Base-by-base conservation (phyloP, 2,329 filamentous ascomycete species). In the Tolypocladium capitatum region DNA sequence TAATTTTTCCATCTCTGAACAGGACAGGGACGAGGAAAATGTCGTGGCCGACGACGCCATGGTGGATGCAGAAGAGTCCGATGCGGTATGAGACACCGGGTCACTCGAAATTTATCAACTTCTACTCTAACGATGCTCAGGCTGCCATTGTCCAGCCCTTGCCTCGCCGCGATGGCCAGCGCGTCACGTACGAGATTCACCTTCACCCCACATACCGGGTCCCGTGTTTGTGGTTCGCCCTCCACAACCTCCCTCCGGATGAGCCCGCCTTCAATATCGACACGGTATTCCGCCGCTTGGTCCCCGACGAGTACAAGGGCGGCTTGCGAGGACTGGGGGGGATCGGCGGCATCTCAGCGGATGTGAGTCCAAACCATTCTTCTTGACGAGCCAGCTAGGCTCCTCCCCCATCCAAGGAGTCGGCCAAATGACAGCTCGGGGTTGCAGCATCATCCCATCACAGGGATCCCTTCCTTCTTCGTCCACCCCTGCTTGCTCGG, bases 401-500 rank as follows among this genome's bases (percentile, higher is more conserved):
- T 28, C 58, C 57, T 31, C 18, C 27, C 20, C 14, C 41, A 45
- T 34, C 41, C 18, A n/a, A 14, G 13, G 21, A 35, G 27, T 36
- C 27, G 34, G 24, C 30, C 46, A 55, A 69, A 68, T 70, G 68
- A 73, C 58, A 52, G 43, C 48, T 58, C 58, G 49, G n/a, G 16
- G 48, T 54, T 57, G 62, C 67, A 91, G 80, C 82, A 94, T 65
- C 89, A 97, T 72, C 91, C 92, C 46, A 66, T 86, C 50, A 86
- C 81, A 49, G 84, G 84, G 46, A 66, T 82, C 49, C 87, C 89
- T 36, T 78, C 81, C 45, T 96, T 91, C 66, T 96, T 95, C 66
- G 76, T 97, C 56, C 92, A 98, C 68, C 91, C 92, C 24, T 97
- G 92, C 67, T 80, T 86, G 62, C 86, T 92, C 9, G 85, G 84